Conservation (phyloP, 1,139 yeast genomes). For the Hansenula sp. region DNA sequence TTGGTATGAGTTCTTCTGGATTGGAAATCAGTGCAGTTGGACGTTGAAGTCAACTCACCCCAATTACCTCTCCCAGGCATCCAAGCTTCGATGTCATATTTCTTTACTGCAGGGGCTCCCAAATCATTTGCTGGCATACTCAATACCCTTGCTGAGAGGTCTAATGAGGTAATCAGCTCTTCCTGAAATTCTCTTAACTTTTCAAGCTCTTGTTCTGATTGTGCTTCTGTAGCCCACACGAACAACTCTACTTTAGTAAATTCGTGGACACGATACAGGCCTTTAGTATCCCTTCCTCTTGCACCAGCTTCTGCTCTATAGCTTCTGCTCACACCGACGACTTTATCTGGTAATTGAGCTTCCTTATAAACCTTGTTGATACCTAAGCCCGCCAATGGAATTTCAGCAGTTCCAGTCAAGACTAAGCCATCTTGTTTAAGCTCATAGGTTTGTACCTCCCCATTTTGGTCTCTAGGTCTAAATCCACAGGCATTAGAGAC, state of each 20-base stretch:
- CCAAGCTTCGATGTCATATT: slow-evolving; percentile 95
- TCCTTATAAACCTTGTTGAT: slow-evolving; percentile 35
- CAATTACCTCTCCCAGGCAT: slow-evolving; percentile 95
- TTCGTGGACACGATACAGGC: slow-evolving; percentile 93
- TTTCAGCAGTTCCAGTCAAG: slow-evolving; percentile 93
- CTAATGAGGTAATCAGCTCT: slow-evolving; percentile 59
- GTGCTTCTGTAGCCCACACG: slow-evolving; percentile 58
- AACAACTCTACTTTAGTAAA: slow-evolving; percentile 96
- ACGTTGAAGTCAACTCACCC: slow-evolving; percentile 92
- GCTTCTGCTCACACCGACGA: slow-evolving; percentile 83
- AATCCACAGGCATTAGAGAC: slow-evolving; percentile 90
- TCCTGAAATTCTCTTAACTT: slow-evolving; percentile 62
- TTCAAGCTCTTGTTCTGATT: slow-evolving; percentile 52
- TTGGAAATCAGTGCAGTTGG: slow-evolving; percentile 93
- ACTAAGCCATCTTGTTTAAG: slow-evolving; percentile 53
- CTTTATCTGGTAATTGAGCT: slow-evolving; percentile 45
- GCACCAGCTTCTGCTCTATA: slow-evolving; percentile 98
- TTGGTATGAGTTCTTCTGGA: slow-evolving; percentile 76
- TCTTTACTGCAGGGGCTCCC: slow-evolving; percentile 91
- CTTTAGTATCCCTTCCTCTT: slow-evolving; percentile 88
- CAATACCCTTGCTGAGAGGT: slow-evolving; percentile 75
- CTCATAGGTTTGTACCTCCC: slow-evolving; percentile 81
- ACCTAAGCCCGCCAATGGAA: slow-evolving; percentile 81
- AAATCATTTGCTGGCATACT: slow-evolving; percentile 89
- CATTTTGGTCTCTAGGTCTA: slow-evolving; percentile 85